A percentile compares a stretch with the other conserved stretches of the same genome.
Conservation (phyloP, 2,329 filamentous ascomycete genomes). For the Phaeoacremonium minimum region DNA sequence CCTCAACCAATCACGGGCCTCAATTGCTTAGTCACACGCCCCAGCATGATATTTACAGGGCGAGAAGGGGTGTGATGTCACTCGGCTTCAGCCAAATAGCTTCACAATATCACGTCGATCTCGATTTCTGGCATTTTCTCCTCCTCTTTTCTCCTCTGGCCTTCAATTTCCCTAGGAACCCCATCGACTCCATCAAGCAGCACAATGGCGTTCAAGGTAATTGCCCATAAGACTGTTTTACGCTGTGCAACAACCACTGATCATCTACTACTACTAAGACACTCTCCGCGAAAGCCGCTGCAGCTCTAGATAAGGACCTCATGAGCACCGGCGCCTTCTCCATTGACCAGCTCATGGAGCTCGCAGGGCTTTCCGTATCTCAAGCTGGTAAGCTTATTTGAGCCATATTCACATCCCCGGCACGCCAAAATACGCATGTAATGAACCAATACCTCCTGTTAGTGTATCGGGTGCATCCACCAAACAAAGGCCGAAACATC, state of each 20-base stretch:
- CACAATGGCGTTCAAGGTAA: constrained; percentile 28
- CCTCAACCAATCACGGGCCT: background rate
- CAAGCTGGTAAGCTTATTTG: constrained; percentile 65
- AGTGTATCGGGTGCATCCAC: constrained; percentile 85
- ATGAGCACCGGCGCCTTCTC: constrained; percentile 89
- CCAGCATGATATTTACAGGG: background rate
- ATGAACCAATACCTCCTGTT: background rate
- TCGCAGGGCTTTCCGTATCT: constrained; percentile 88
- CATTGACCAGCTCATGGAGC: constrained; percentile 94
- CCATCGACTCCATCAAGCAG: background rate
- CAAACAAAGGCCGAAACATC: constrained; percentile 64
- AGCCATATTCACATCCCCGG: background rate
- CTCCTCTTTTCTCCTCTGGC: background rate
- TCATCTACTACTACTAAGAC: too few species aligned
- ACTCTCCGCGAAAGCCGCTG: constrained; percentile 68
- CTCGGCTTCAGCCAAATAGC: background rate
- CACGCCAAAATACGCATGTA: background rate
- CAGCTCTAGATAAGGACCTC: constrained; percentile 85
- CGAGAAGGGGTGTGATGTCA: background rate
- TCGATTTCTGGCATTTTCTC: too few species aligned
- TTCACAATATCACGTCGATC: background rate
- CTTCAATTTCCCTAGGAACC: background rate
- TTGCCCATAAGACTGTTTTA: too few species aligned
- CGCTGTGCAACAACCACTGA: too few species aligned
- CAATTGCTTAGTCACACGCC: background rate